Percentiles rank a stretch among this genome's conserved stretches.
Conservation (phyloP, 148 eudicot genomes). For the Euryodendron excelsum region DNA sequence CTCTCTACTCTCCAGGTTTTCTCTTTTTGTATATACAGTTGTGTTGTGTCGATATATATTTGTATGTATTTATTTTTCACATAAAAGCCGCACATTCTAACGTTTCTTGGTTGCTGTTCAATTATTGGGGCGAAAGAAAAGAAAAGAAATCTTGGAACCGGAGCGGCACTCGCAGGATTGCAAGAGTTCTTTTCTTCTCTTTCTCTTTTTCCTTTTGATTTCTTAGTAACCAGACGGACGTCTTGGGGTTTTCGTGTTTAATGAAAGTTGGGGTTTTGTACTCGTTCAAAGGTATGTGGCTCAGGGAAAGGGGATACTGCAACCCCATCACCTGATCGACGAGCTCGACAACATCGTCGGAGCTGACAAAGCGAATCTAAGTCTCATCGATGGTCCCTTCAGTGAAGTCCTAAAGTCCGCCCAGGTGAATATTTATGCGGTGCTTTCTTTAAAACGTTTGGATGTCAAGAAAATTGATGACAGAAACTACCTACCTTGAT, state of each 20-base stretch:
- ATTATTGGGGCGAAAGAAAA: too few relatives aligned
- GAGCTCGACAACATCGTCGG: conserved; percentile 62
- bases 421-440: conserved; percentile 45
- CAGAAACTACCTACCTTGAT: neutral
- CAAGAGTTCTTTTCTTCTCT: neutral
- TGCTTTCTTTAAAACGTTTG: neutral
- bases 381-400: conserved; percentile 69
- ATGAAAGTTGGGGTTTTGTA: neutral
- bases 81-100: too few relatives aligned
- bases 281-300: conserved; percentile 58
- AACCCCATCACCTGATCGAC: conserved; percentile 81
- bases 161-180: neutral
- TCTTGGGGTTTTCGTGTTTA: neutral
- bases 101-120: too few relatives aligned
- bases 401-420: conserved; percentile 72
- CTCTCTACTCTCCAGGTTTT: conserved; percentile 89
- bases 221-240: neutral
- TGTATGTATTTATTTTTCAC: too few relatives aligned
- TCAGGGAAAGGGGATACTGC: conserved; percentile 86
- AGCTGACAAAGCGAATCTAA: conserved; percentile 47
- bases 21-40: neutral
- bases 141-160: neutral
- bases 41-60: too few relatives aligned
- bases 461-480: neutral
- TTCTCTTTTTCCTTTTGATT: neutral